Conservation (phyloP, 2,329 filamentous ascomycete genomes). For the Trichophyton schoenleinii region DNA sequence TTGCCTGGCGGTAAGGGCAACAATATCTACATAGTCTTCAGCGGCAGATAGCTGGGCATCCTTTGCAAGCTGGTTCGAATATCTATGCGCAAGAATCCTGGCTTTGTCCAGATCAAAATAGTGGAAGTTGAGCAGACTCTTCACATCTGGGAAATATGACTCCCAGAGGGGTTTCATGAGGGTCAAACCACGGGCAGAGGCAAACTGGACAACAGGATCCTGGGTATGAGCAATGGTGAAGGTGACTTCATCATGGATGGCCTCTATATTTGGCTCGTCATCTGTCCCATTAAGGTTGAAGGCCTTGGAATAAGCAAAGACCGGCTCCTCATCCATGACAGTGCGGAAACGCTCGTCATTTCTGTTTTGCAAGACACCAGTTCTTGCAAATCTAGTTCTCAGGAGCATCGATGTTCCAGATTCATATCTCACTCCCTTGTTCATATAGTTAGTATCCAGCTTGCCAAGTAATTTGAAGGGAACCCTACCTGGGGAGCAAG, state of each 20-base stretch:
- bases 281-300: conserved; percentile 41
- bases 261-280: conserved; percentile 17
- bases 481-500: conserved; percentile 47
- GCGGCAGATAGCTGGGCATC: conserved; percentile 66
- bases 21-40: conserved; percentile 62
- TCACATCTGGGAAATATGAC: conserved; percentile 54
- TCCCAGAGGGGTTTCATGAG: conserved; percentile 69
- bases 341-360: conserved; percentile 54
- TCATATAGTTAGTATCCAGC: not conserved
- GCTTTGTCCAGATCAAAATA: conserved; percentile 61
- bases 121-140: conserved; percentile 60
- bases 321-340: conserved; percentile 66
- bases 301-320: conserved; percentile 64
- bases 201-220: conserved; percentile 67
- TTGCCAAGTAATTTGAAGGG: not conserved
- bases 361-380: conserved; percentile 52
- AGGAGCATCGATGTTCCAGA: conserved; percentile 55
- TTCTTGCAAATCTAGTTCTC: conserved; percentile 56
- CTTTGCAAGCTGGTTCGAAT: conserved; percentile 55
- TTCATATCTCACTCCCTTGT: conserved; percentile 49
- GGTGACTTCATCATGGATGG: conserved; percentile 42
- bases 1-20: conserved; percentile 65
- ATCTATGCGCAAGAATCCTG: conserved; percentile 53
- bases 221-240: conserved; percentile 71
- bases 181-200: conserved; percentile 61